Conservation (phyloP, 2,329 filamentous ascomycete genomes). For the Ophiostoma sp. region DNA sequence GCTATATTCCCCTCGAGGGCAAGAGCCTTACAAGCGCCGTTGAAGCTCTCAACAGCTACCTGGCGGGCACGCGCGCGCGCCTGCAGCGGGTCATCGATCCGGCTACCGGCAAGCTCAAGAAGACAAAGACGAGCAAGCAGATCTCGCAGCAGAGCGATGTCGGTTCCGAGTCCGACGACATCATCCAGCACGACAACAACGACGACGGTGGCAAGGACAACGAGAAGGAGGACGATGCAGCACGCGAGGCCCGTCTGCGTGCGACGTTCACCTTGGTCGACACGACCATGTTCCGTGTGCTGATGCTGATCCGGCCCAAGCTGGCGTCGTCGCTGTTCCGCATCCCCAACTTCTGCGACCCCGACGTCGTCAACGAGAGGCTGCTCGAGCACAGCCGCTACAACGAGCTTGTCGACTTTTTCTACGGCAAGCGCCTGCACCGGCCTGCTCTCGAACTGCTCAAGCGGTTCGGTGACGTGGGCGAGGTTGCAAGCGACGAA, state of each 20-base stretch:
- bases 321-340: slow-evolving; percentile 87
- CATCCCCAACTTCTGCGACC: slow-evolving; percentile 94
- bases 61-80: slow-evolving; percentile 73
- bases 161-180: not conserved
- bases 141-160: not conserved
- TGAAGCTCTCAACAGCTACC: slow-evolving; percentile 75
- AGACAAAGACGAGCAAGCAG: not conserved
- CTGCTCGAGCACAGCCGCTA: slow-evolving; percentile 83
- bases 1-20: slow-evolving; percentile 52
- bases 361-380: slow-evolving; percentile 88
- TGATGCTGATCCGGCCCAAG: slow-evolving; percentile 85
- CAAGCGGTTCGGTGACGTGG: slow-evolving; percentile 65
- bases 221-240: slow-evolving; percentile 31
- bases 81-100: slow-evolving; percentile 59
- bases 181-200: slow-evolving; percentile 24
- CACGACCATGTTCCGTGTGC: slow-evolving; percentile 87
- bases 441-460: slow-evolving; percentile 78
- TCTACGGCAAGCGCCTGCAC: slow-evolving; percentile 92
- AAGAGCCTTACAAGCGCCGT: slow-evolving; percentile 80
- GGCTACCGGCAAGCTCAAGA: slow-evolving; percentile 55
- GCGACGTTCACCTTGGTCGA: slow-evolving; percentile 80
- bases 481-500: slow-evolving; percentile 32
- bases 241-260: slow-evolving; percentile 66
- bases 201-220: not conserved
- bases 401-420: slow-evolving; percentile 93